phyloP scores from a whole-genome alignment of 441 rosid genomes.

The Erysimum pusillum region DNA sequence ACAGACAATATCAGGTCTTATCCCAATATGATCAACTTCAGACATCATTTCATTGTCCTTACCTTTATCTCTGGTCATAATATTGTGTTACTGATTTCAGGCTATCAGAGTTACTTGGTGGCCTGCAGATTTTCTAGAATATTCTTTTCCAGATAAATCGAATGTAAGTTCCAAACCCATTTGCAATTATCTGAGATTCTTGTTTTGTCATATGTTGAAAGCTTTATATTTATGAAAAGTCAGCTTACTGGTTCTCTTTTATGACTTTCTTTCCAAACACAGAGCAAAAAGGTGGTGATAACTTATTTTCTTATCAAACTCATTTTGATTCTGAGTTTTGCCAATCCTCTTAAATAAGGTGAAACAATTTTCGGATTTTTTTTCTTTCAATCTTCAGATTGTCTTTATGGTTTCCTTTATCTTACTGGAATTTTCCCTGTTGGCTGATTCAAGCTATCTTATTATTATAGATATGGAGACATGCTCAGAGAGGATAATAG shows the following conservation, averaged over 20 bases:
- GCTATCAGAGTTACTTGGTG: conserved; percentile 74
- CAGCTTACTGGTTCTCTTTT: not conserved
- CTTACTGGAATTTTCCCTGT: not conserved
- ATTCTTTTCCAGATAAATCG: conserved; percentile 36
- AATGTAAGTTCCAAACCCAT: conserved; percentile 47
- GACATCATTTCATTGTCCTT: not conserved
- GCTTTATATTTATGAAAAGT: not conserved
- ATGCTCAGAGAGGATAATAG: conserved; percentile 38
- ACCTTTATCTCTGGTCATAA: not conserved
- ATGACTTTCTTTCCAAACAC: conserved; percentile 24
- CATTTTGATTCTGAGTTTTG: conserved; percentile 31
- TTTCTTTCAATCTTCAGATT: not conserved
- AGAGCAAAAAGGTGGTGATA: conserved; percentile 35
- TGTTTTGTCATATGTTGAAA: not conserved
- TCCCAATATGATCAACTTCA: conserved; percentile 1
- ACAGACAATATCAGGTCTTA: conserved; percentile 71
- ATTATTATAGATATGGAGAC: conserved; percentile 28
- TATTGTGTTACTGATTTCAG: conserved; percentile 51
- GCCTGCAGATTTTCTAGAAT: conserved; percentile 60
- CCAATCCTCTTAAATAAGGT: conserved; percentile 30
- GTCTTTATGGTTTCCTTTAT: not conserved
- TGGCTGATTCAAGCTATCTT: conserved; percentile 39
- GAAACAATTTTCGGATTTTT: conserved; percentile 7
- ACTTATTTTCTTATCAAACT: conserved; percentile 24
- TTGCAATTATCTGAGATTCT: not conserved